A percentile compares a stretch with the other conserved stretches of the same genome.
These are phyloP conservation scores for Phytophthora citricola DNA, from an alignment of 352 stramenopile genomes.

Conservation along the genomic window DNA sequence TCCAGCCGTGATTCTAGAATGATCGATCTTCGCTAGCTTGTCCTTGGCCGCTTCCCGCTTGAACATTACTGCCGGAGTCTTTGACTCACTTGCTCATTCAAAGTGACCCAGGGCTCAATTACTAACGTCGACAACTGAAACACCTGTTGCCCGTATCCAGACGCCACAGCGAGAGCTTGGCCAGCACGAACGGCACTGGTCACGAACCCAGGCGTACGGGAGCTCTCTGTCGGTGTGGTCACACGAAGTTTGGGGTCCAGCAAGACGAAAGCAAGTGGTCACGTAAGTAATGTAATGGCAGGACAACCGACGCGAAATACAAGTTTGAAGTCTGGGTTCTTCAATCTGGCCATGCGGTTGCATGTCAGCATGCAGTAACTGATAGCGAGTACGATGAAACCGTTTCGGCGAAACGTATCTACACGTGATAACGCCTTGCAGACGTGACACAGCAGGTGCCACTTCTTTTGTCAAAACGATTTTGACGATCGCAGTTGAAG, in stretches of 20 bases:
- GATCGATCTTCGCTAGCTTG: constrained; percentile 12
- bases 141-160: constrained; percentile 13
- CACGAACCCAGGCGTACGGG: not conserved
- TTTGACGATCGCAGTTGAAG: constrained; percentile 14
- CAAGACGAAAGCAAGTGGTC: constrained; percentile 18
- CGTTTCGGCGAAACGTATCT: no score
- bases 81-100: constrained; percentile 29
- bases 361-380: not conserved
- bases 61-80: constrained; percentile 14
- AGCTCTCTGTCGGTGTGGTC: constrained; percentile 5
- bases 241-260: constrained; percentile 5
- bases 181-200: constrained; percentile 4
- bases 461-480: not conserved
- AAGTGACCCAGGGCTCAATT: constrained; percentile 18
- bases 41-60: constrained; percentile 3
- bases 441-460: constrained; percentile 7
- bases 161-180: constrained; percentile 1
- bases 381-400: no score
- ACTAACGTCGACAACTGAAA: constrained; percentile 14
- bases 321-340: constrained; percentile 8
- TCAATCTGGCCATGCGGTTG: not conserved
- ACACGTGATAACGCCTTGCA: constrained; percentile 7
- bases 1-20: constrained; percentile 30
- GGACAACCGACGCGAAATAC: constrained; percentile 28
- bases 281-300: constrained; percentile 20